phyloP scores from a whole-genome alignment of 768 basidiomycete genomes.

The Solioccasus polychromus region DNA sequence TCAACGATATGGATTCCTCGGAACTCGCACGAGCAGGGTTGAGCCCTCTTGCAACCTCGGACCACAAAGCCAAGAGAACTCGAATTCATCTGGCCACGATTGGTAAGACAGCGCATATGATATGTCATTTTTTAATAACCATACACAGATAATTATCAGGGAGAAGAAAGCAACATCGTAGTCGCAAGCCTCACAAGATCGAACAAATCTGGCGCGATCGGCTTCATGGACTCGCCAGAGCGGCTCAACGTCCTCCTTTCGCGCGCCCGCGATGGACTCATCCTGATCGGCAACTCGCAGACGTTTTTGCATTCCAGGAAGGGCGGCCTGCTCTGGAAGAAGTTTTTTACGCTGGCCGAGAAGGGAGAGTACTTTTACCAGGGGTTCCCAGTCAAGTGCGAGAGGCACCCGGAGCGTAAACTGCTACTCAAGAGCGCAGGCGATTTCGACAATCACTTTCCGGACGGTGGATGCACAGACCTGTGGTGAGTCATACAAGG shows the following conservation, averaged over 20 bases:
- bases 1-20: slow-evolving; percentile 58
- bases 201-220: slow-evolving; percentile 54
- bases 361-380: slow-evolving; percentile 7
- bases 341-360: slow-evolving; percentile 9
- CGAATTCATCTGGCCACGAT: slow-evolving; percentile 62
- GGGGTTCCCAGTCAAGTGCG: slow-evolving; percentile 54
- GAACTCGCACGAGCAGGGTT: slow-evolving; percentile 59
- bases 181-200: slow-evolving; percentile 59
- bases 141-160: slow-evolving; percentile 66
- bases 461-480: slow-evolving; percentile 60
- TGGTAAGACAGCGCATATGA: slow-evolving; percentile 36
- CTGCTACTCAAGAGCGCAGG: slow-evolving; percentile 38
- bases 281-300: slow-evolving; percentile 61
- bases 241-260: slow-evolving; percentile 70
- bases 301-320: slow-evolving; percentile 44
- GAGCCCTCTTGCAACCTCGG: slow-evolving; percentile 31
- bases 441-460: slow-evolving; percentile 53
- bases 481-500: slow-evolving; percentile 49
- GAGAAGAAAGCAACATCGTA: slow-evolving; percentile 71
- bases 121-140: neutral
- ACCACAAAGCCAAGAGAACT: slow-evolving; percentile 34
- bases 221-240: slow-evolving; percentile 69
- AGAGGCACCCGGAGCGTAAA: slow-evolving; percentile 44
- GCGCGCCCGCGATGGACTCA: slow-evolving; percentile 59
- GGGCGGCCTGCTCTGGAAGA: slow-evolving; percentile 15